Evolutionary conservation across 2,329 filamentous ascomycete species (phyloP), one percentile per base, ranked within the genome.

Genomic region (Aspergillus pseudotamarii): DNA sequence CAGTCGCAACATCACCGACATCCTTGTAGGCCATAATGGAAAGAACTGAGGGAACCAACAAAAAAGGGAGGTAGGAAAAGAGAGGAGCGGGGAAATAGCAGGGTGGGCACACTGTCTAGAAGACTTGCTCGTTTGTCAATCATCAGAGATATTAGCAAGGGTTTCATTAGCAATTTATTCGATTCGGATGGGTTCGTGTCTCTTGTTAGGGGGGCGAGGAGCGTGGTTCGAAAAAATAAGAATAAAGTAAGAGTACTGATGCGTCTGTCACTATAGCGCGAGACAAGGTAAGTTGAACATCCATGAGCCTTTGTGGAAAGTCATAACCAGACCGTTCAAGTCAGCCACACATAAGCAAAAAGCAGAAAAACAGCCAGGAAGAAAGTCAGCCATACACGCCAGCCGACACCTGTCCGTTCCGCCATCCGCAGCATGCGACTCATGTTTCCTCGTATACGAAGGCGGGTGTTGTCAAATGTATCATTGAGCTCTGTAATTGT

Each of bases 361-460:
- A 98, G 78, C 60, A 94, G 75, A 66, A 90, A 87, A 21, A 98
- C 92, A 41, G 89, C 91, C 6, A 88, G 84, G 76, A 99, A 97
- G 80, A 99, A 99, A 50, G 83, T 85, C 58, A 97, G 78, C 95
- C 95, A 99, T 62, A 94, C 91, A 79, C 88, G 94, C 95, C 95
- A 99, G 73, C 93, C 90, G 11, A 99, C 90, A n/a, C 95, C 95
- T 2, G 94, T 96, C 72, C 89, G 86, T 81, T 98, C 88, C 5
- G 95, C 95, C 95, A 99, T 99, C 59, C 94, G 76, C 68, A 98
- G 81, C 95, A 99, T 99, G 63, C 94, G 85, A 76, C 93, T 97
- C 95, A 99, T 98, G 21, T 96, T 98, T 59, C 94, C 93, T 51
- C 89, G 87, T 66, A 99, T 82, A 67, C 91, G 87, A 58, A 93